Evolutionary conservation across 768 basidiomycete genomes (phyloP), one percentile per base, ranked within the genome.

Genomic region (Psilocybe subaeruginosa): DNA sequence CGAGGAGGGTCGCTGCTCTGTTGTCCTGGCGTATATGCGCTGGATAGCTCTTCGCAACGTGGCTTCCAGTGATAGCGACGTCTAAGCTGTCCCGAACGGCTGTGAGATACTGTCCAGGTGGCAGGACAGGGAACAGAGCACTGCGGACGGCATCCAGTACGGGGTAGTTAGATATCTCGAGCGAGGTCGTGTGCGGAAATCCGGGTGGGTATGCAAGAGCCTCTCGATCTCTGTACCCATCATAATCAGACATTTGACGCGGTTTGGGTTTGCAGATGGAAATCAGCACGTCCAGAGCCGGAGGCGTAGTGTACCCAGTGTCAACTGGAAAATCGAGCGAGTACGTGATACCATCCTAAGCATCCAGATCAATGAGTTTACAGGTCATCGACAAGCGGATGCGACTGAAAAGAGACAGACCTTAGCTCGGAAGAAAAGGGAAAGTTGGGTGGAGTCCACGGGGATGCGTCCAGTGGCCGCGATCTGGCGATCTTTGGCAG

Each of bases 241-340:
- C 66, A 41, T 78, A 74, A 1, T 82, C 83, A 17, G 83, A 77
- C 1, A 81, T 82, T 56, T 84, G 83, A 66, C 89, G 85, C 4
- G 88, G 88, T 66, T 84, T 79, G 72, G 88, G 88, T 67, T 84
- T 79, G 73, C 90, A 93, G 16, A 91, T 83, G 3, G 86, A 86
- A 64, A 93, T 84, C 68, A 93, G 81, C 53, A 91, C 89, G 65
- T 92, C 90, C 59, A 93, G 81, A 14, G 92, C 86, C 1, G 91
- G 90, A 14, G 91, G 90, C 14, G 86, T 82, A 70, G 85, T 86
- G 66, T 89, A 85, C 64, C 88, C 87, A 48, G 90, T 81, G 66
- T 93, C 89, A 61, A 93, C 84, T 4, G 92, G 92, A 69, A 93
- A 93, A 70, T 92, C 90, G 19, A 93, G 80, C 8, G 90, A 88